Evolutionary conservation across 2,329 filamentous ascomycete species (phyloP).

Genomic region (Fusarium devonianum): DNA sequence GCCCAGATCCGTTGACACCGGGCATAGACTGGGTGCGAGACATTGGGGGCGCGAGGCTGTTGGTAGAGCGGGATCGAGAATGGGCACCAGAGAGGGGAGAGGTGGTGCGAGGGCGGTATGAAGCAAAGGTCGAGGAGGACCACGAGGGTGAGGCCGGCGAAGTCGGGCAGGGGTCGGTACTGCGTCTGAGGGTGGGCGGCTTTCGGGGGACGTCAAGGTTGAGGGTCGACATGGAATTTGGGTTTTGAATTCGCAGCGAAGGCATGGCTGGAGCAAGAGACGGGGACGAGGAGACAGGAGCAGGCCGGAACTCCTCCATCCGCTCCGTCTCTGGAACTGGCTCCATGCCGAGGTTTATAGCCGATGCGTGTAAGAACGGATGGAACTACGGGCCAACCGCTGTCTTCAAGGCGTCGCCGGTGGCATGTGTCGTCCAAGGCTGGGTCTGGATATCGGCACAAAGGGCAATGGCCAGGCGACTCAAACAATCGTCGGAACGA

Average conservation of each 20-base stretch:
- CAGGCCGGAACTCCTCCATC: slow-evolving; percentile 70
- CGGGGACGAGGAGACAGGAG: slow-evolving; percentile 56
- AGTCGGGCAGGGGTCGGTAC: slow-evolving; percentile 63
- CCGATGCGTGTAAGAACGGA: slow-evolving; percentile 23
- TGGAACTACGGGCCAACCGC: slow-evolving; percentile 35
- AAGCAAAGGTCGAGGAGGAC: slow-evolving; percentile 54
- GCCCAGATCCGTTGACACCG: slow-evolving; percentile 65
- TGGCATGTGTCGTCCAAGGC: slow-evolving; percentile 36
- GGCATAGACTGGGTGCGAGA: slow-evolving; percentile 70
- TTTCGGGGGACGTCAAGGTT: slow-evolving; percentile 57
- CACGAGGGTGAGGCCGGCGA: slow-evolving; percentile 61
- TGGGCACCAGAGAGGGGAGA: slow-evolving; percentile 67
- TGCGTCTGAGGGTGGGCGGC: slow-evolving; percentile 62
- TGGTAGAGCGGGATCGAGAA: slow-evolving; percentile 64
- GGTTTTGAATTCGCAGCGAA: slow-evolving; percentile 57
- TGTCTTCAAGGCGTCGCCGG: slow-evolving; percentile 33
- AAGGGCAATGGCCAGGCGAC: slow-evolving; percentile 10
- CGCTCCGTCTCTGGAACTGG: slow-evolving; percentile 73
- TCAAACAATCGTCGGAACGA: too few species aligned
- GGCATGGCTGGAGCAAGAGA: slow-evolving; percentile 59
- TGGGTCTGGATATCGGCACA: slow-evolving; percentile 24
- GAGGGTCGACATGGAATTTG: slow-evolving; percentile 47
- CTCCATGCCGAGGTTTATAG: slow-evolving; percentile 59
- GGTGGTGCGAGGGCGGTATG: slow-evolving; percentile 68
- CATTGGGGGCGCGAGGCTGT: slow-evolving; percentile 63